Evolutionary conservation across 257 asterid species (phyloP), one percentile per base, ranked within the genome.

Genomic region (Nicotiana tomentosiformis): DNA sequence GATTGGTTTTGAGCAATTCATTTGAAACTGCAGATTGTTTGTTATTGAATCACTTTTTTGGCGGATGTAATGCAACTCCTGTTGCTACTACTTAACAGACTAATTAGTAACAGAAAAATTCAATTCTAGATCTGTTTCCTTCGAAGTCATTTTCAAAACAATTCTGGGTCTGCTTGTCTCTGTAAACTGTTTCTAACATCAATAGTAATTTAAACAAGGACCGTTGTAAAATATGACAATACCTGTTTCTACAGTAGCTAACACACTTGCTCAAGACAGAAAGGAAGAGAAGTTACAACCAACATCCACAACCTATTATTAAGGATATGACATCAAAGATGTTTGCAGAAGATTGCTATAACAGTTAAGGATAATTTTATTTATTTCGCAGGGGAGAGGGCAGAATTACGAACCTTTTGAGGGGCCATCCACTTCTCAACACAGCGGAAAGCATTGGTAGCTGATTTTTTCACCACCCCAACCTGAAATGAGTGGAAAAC

Each of bases 381-480:
- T 49, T 46, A 49, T 14, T 20, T 72, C 37, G 3, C 39, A 49
- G 56, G 64, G 11, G 12, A 17, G 43, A 46, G 7, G 33, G 26
- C 66, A 4, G 51, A 37, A 83, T 4, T 55, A 39, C 66, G 1
- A n/a, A 93, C 99, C 98, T 92, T 94, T 83, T 93, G 92, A 33
- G 93, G 93, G 77, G 93, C 92, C 93, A 94, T 90, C 99, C 99
- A 96, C 87, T 88, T 85, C 76, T 90, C 88, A 66, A 96, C 69
- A 82, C 86, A 84, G 23, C 33, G 83, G 89, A 94, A 85, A 37
- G 97, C 33, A 62, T 88, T 26, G 1, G 80, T 87, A 0, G 91
- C 98, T 29, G 98, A 91, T 91, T 90, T 93, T 84, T 87, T 91
- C 88, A 93, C 91, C 77, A 96, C 87, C 58, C 99, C 99, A 86